These are phyloP conservation scores for Mycena olivaceomarginata DNA, from an alignment of 768 basidiomycete species.

Conservation along the genomic window DNA sequence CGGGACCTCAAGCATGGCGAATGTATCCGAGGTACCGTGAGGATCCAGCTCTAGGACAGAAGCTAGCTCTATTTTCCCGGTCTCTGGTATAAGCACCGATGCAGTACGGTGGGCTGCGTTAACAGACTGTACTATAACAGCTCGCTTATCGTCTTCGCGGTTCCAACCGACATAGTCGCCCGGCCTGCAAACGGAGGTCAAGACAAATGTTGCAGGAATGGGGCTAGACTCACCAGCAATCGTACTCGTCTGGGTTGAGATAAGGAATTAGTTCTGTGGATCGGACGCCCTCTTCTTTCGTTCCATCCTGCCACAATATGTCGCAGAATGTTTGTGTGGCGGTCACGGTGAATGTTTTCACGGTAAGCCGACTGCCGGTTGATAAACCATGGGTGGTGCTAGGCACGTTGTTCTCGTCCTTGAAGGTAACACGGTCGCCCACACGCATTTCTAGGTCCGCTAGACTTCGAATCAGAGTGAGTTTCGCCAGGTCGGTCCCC, in stretches of 20 bases:
- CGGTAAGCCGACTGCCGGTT: constrained; percentile 62
- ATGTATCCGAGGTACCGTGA: constrained; percentile 79
- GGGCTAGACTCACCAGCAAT: constrained; percentile 80
- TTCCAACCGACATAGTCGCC: constrained; percentile 94
- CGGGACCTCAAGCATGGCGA: constrained; percentile 61
- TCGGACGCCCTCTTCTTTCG: constrained; percentile 73
- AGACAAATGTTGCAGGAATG: neutral
- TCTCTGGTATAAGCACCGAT: constrained; percentile 75
- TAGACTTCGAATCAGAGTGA: constrained; percentile 78
- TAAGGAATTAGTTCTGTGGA: constrained; percentile 87
- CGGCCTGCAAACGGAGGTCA: constrained; percentile 72
- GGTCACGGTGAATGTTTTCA: constrained; percentile 78
- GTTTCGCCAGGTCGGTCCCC: constrained; percentile 75
- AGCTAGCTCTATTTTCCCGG: constrained; percentile 75
- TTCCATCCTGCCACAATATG: constrained; percentile 94
- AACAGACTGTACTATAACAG: constrained; percentile 88
- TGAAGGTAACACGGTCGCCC: constrained; percentile 82
- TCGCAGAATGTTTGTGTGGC: constrained; percentile 83
- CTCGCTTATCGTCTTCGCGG: constrained; percentile 78
- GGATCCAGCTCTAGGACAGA: constrained; percentile 94
- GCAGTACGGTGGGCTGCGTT: constrained; percentile 85
- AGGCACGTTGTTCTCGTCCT: constrained; percentile 67
- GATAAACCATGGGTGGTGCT: constrained; percentile 78
- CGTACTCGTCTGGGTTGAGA: constrained; percentile 92
- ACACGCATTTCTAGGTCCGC: constrained; percentile 81